Base-by-base conservation (phyloP, 495 filamentous ascomycete genomes). In the Hypoxylon subgilvum region DNA sequence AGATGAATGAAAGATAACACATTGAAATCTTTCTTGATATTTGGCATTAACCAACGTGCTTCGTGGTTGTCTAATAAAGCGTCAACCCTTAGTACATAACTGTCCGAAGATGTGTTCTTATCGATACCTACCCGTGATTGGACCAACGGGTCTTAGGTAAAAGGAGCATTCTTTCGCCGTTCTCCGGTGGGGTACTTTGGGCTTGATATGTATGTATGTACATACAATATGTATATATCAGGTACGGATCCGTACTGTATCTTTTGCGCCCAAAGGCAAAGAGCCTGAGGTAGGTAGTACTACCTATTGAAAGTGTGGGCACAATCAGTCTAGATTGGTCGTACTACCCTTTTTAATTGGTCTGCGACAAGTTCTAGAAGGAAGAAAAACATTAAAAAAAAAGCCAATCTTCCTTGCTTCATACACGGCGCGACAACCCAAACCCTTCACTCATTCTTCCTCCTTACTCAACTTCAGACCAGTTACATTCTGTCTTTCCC, bases 371-470 rank as follows among this genome's bases (percentile, higher is more conserved):
- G 53, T 36, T 54, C 57, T 31, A 65, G 52, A 17, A 49, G 31
- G 21, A 52, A 45, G 22, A 35, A 42, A 52, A 43, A n/a, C n/a
- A n/a, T n/a, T n/a, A n/a, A 46, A 49, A 55, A 60, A 52, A 65
- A 56, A 41, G 25, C 41, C 18, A 40, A 53, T 34, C 46, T 57
- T 47, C 49, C 28, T 22, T 41, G 21, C 16, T 25, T 16, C 44
- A 25, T 27, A 19, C 10, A 9, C 12, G 13, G 19, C 31, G n/a
- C n/a, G n/a, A n/a, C 6, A 40, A 36, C 61, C 57, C 57, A 51
- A 57, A n/a, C n/a, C 51, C 50, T 50, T 50, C 13, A 17, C 25
- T 35, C 38, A 30, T 57, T 25, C 30, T 30, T 49, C 17, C 32
- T 52, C 32, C 7, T 27, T 45, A 58, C 49, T 43, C 22, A 42